A percentile compares a stretch with the other conserved stretches of the same genome.
phyloP scores from a whole-genome alignment of 2,329 filamentous ascomycete species.

The Blastomyces percursus region DNA sequence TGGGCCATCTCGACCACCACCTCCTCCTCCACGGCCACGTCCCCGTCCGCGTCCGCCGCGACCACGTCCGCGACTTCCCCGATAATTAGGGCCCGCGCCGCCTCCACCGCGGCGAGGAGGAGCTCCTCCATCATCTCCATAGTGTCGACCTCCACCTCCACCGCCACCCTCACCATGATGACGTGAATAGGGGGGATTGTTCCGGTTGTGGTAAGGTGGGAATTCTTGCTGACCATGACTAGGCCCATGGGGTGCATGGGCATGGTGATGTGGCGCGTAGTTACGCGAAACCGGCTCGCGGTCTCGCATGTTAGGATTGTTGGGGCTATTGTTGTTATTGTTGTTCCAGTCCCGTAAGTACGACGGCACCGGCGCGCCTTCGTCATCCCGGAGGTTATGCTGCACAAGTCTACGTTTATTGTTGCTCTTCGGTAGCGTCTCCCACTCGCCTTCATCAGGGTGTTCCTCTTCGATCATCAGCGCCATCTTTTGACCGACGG shows the following conservation, averaged over 20 bases:
- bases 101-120: constrained; percentile 8
- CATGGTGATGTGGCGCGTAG: constrained; percentile 10
- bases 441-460: constrained; percentile 48
- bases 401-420: constrained; percentile 39
- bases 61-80: constrained; percentile 28
- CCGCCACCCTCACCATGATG: constrained; percentile 15
- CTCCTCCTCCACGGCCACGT: constrained; percentile 28
- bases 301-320: constrained; percentile 7
- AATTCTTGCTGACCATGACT: constrained; percentile 14
- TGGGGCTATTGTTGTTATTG: background rate
- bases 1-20: constrained; percentile 27
- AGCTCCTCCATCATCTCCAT: constrained; percentile 37
- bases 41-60: constrained; percentile 31
- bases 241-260: background rate
- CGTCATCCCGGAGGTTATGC: constrained; percentile 50
- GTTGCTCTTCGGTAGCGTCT: constrained; percentile 48
- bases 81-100: constrained; percentile 11
- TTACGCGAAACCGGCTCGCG: constrained; percentile 18
- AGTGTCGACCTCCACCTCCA: constrained; percentile 20
- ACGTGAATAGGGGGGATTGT: background rate
- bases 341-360: constrained; percentile 22
- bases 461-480: constrained; percentile 68
- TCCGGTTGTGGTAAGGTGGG: background rate
- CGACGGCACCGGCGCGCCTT: constrained; percentile 23
- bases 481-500: constrained; percentile 75